phyloP scores from a whole-genome alignment of 352 stramenopile species.

The Thraustochytrium striatum region DNA sequence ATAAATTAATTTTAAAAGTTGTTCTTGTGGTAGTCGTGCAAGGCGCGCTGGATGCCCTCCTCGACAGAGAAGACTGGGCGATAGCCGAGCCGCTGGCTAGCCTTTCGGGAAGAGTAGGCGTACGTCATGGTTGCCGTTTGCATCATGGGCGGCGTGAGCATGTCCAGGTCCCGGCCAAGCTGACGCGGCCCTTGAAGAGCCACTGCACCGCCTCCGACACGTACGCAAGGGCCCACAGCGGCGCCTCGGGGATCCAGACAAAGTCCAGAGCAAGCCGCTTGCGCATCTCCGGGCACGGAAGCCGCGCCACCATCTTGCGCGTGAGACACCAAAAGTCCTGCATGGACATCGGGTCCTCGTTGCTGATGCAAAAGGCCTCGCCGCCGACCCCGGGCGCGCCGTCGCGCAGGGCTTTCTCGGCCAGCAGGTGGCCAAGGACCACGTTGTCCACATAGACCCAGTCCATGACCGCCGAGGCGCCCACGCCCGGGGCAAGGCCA shows the following conservation, averaged over 20 bases:
- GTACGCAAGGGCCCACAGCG: slow-evolving; percentile 26
- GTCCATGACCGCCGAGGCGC: slow-evolving; percentile 17
- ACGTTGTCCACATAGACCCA: slow-evolving; percentile 29
- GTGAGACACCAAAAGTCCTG: slow-evolving; percentile 40
- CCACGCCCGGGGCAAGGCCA: slow-evolving; percentile 13
- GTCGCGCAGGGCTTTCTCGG: slow-evolving; percentile 15
- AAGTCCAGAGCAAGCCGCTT: background rate
- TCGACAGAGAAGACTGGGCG: slow-evolving; percentile 33
- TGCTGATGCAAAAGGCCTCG: slow-evolving; percentile 44
- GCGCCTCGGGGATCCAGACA: slow-evolving; percentile 1
- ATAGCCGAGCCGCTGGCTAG: background rate
- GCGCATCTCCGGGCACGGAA: background rate
- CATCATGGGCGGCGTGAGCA: slow-evolving; percentile 36
- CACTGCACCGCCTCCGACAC: background rate
- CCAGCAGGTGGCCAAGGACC: slow-evolving; percentile 30
- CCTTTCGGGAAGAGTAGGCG: slow-evolving; percentile 25
- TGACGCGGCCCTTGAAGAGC: slow-evolving; percentile 1
- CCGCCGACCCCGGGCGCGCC: background rate
- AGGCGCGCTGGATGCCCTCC: slow-evolving; percentile 15
- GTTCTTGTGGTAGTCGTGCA: slow-evolving; percentile 21
- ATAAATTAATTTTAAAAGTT: too few relatives aligned
- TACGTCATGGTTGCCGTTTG: slow-evolving; percentile 19
- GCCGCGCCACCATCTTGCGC: background rate
- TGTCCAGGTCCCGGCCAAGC: slow-evolving; percentile 19
- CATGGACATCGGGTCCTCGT: slow-evolving; percentile 41